Conservation (phyloP, 192 early-diverging fungal genomes). For the Linnemannia exigua region DNA sequence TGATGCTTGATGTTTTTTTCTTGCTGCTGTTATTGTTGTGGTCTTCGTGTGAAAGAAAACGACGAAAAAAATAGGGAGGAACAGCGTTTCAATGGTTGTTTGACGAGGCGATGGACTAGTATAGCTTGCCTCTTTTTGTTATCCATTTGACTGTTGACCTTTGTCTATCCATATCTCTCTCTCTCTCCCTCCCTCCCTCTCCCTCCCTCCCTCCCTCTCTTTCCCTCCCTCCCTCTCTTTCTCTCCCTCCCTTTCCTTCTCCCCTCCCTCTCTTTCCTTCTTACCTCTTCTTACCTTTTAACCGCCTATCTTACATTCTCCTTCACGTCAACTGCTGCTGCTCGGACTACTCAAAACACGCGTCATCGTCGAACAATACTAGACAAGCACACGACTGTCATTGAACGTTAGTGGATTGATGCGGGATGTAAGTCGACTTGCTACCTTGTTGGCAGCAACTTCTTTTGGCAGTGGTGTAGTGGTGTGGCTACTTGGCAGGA, state of each 20-base stretch:
- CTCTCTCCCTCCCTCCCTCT: background rate
- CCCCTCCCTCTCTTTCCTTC: background rate
- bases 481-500: background rate
- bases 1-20: too few species aligned
- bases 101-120: too few species aligned
- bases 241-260: background rate
- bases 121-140: background rate
- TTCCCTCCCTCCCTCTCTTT: background rate
- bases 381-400: constrained; percentile 30
- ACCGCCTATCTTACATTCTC: background rate
- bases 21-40: too few species aligned
- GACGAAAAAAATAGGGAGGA: too few species aligned
- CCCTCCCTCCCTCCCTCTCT: background rate
- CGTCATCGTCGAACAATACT: background rate
- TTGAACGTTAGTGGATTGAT: constrained; percentile 26
- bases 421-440: constrained; percentile 30
- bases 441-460: background rate
- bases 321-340: background rate
- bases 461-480: background rate
- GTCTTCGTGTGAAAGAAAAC: too few species aligned
- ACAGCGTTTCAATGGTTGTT: too few species aligned
- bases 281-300: background rate
- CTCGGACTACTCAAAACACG: background rate
- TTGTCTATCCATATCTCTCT: background rate
- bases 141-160: background rate